Evolutionary conservation across 1,284 basidiomycete genomes (phyloP), one percentile per base, ranked within the genome.

Genomic region (Ustilago sp.): DNA sequence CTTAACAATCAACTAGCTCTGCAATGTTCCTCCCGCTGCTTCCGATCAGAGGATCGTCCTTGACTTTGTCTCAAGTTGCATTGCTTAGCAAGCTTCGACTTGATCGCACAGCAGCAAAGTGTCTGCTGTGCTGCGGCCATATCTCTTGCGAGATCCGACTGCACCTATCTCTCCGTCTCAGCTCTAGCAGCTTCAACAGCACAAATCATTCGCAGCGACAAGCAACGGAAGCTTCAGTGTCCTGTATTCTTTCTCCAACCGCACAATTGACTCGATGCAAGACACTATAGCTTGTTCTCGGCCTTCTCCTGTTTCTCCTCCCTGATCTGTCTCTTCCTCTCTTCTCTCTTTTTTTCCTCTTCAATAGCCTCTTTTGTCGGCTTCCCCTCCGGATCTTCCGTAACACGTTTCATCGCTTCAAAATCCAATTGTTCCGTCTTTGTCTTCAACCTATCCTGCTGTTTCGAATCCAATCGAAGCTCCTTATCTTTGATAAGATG

Each of bases 401-500:
- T 70, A 32, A 77, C 65, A 8, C 68, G 50, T 17, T 51, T 43
- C 74, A 77, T 77, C 1, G 59, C 54, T 12, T 73, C 74, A 31
- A 69, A 77, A 34, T 77, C 67, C 12, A 77, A 43, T 8, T 73
- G 41, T 4, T 73, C 68, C 11, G 67, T 61, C 34, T 77, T 35
- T 8, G 70, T 73, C 13, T 56, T 43, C 17, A 77, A 58, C 2
- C 68, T 51, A 45, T 69, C 58, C 28, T 65, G 63, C 50, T 57
- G 54, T 3, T 67, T 36, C 43, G 67, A 63, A 47, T 77, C 70
- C 13, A 77, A 17, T 2, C 63, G 57, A 7, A 77, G 59, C 19
- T 77, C 70, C 38, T 73, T 73, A 43, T 77, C 70, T 17, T 63
- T 73, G 58, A 73, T 2, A 13, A 77, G 61, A 51, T 73, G 74